Evolutionary conservation across 805 yeast species (phyloP).

Genomic region (Starmerella geochares): DNA sequence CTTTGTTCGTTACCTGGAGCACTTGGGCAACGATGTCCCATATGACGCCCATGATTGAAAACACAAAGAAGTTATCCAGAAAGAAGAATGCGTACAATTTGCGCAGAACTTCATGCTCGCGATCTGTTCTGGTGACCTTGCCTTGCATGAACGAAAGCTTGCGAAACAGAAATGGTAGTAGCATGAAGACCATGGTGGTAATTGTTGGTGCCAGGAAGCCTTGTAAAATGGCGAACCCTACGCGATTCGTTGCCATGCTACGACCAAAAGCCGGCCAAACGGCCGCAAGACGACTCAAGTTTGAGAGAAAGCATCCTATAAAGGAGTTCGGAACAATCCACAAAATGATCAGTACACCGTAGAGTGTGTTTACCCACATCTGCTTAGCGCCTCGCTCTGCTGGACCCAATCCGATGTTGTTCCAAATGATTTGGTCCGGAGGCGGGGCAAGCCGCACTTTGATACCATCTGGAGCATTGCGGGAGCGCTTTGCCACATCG

Average conservation of each 20-base stretch:
- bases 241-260: conserved; percentile 26
- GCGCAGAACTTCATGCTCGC: conserved; percentile 33
- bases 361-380: conserved; percentile 30
- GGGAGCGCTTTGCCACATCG: conserved; percentile 6
- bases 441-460: conserved; percentile 28
- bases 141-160: conserved; percentile 34
- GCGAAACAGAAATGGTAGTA: conserved; percentile 33
- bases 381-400: conserved; percentile 29
- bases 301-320: conserved; percentile 34
- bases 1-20: conserved; percentile 21
- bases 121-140: conserved; percentile 30
- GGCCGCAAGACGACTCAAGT: conserved; percentile 31
- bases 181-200: conserved; percentile 30
- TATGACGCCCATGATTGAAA: conserved; percentile 33
- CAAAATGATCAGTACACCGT: conserved; percentile 26
- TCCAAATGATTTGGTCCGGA: conserved; percentile 34
- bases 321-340: conserved; percentile 37
- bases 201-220: conserved; percentile 34
- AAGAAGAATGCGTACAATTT: conserved; percentile 34
- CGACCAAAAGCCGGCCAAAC: conserved; percentile 32
- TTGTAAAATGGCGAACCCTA: conserved; percentile 32
- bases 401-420: conserved; percentile 27
- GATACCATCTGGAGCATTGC: conserved; percentile 23
- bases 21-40: conserved; percentile 33
- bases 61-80: conserved; percentile 33